phyloP scores from a whole-genome alignment of 257 asterid genomes.

The Galeopsis tetrahit region DNA sequence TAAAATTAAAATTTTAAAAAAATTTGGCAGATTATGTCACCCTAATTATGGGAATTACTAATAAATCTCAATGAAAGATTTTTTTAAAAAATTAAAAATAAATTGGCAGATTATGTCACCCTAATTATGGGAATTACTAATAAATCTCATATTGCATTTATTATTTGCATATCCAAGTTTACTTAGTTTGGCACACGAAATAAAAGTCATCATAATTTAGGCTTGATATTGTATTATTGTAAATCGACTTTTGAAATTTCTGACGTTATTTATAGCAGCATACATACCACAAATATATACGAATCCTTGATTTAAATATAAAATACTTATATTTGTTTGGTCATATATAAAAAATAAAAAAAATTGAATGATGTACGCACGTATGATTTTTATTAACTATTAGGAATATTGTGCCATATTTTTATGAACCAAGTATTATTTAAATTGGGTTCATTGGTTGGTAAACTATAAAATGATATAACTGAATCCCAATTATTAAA shows the following conservation, averaged over 20 bases:
- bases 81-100: background rate
- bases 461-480: conserved; percentile 30
- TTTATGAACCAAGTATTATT: background rate
- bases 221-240: too few relatives aligned
- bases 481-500: conserved; percentile 34
- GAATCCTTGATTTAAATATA: background rate
- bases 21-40: conserved; percentile 34
- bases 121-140: conserved; percentile 36
- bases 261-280: too few relatives aligned
- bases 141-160: conserved; percentile 21
- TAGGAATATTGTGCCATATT: background rate
- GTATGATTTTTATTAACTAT: background rate
- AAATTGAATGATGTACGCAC: background rate
- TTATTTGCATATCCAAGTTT: conserved; percentile 23
- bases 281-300: background rate
- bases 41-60: conserved; percentile 35
- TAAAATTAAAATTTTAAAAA: background rate
- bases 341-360: background rate
- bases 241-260: too few relatives aligned
- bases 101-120: conserved; percentile 33
- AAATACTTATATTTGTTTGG: background rate
- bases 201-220: conserved; percentile 11
- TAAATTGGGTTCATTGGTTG: conserved; percentile 25
- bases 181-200: conserved; percentile 22
- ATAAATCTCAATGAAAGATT: conserved; percentile 12